Evolutionary conservation across 1,284 basidiomycete genomes (phyloP).

Genomic region (Sphagnurus paluster): DNA sequence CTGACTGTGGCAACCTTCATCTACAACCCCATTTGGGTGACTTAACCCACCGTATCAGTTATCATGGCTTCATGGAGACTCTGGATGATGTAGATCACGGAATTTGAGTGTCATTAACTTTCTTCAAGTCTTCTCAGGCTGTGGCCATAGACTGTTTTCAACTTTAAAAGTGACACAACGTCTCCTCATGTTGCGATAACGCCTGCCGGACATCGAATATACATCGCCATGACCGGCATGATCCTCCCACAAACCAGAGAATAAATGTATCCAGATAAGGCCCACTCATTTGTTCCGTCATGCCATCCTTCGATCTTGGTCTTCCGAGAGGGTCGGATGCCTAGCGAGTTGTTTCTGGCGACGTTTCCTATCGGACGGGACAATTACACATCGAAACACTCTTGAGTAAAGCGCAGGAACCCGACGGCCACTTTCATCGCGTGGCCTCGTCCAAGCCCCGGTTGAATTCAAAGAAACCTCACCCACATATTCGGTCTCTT

Average conservation of each 20-base stretch:
- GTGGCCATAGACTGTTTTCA: no score
- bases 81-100: background rate
- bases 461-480: no score
- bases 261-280: no score
- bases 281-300: background rate
- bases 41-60: no score
- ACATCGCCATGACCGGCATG: no score
- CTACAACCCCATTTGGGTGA: background rate
- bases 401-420: background rate
- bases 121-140: background rate
- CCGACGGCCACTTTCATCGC: background rate
- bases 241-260: no score
- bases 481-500: background rate
- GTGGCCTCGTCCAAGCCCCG: constrained; percentile 3
- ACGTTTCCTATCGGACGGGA: background rate
- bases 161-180: no score
- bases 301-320: background rate
- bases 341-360: background rate
- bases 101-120: background rate
- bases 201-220: no score
- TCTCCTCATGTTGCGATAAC: no score
- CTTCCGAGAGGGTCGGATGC: no score
- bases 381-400: background rate
- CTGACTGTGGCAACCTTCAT: background rate
- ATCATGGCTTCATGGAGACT: no score